Base-by-base conservation (phyloP, 2,329 filamentous ascomycete species). In the Grosmannia huntii region DNA sequence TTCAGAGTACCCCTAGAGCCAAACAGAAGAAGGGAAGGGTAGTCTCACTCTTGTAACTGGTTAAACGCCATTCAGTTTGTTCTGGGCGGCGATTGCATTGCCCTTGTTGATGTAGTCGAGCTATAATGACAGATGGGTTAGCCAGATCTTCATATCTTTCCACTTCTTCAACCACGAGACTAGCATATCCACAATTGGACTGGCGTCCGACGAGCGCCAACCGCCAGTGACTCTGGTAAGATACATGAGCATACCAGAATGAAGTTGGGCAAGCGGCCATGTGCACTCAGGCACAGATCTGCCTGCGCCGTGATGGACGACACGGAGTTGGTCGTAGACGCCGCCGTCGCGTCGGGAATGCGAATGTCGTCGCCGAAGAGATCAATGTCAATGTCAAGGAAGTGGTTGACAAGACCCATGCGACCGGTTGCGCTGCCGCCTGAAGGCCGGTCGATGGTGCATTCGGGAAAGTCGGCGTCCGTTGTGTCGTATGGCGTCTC, bases 401-500 rank as follows among this genome's bases (percentile, higher is more conserved):
- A 85, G 69, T 86, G 83, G 69, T 86, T 86, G 70, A 83, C 79
- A 49, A 77, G 68, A 57, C 72, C 73, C 74, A 78, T 74, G 36
- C 72, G 71, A 28, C 68, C 68, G 23, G 68, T 64, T 0, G 73
- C 65, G 36, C 72, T 67, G 25, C 69, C 72, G 0, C 68, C 68
- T 0, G 67, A 55, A 0, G 88, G 88, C 9, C 87, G 78, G 66
- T 87, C 77, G 3, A 88, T 75, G 12, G 73, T 72, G 71, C 88
- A 92, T 49, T 78, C 79, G 65, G 83, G 82, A 65, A 87, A 84
- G 19, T 72, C 73, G 0, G 77, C 70, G 55, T 79, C 72, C 1
- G 77, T 80, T 61, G 84, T 82, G 62, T 87, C 82, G 70, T 79
- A 91, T 0, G 80, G 76, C 51, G 86, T 92, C 68, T 92, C 88